Evolutionary conservation across 2,329 filamentous ascomycete genomes (phyloP).

Genomic region (Aspergillus oerlinghausenensis): DNA sequence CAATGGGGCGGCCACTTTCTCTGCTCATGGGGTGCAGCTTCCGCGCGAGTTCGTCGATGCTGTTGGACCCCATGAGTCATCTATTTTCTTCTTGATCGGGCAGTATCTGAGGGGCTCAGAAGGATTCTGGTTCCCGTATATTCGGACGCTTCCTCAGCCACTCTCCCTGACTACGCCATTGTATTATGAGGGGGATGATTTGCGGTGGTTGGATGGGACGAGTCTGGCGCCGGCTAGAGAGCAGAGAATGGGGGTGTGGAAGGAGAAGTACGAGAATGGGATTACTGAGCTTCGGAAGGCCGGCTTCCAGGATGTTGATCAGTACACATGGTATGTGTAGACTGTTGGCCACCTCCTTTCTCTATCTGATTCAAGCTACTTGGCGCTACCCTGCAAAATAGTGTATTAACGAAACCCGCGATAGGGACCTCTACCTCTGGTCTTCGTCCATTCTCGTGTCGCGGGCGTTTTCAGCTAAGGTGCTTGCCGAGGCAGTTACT

Average conservation of each 20-base stretch:
- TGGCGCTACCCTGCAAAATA: background rate
- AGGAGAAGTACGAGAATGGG: constrained; percentile 33
- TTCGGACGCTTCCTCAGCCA: constrained; percentile 61
- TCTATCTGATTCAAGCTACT: constrained; percentile 5
- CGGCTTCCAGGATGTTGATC: constrained; percentile 26
- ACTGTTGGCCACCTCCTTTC: background rate
- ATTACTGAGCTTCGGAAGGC: constrained; percentile 26
- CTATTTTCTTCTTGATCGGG: constrained; percentile 65
- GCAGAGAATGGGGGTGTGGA: constrained; percentile 32
- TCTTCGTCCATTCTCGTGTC: constrained; percentile 43
- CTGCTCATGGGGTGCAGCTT: constrained; percentile 39
- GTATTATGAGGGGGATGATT: constrained; percentile 60
- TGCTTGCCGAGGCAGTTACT: constrained; percentile 35
- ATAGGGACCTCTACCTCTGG: constrained; percentile 44
- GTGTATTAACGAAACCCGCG: background rate
- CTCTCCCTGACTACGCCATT: constrained; percentile 57
- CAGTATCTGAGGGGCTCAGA: constrained; percentile 56
- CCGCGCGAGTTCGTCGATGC: constrained; percentile 47
- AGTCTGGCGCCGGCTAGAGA: constrained; percentile 31
- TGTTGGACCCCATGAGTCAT: constrained; percentile 56
- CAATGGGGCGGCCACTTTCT: constrained; percentile 16
- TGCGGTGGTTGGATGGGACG: constrained; percentile 44
- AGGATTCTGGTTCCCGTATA: constrained; percentile 67
- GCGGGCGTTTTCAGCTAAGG: constrained; percentile 41
- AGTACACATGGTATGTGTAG: constrained; percentile 37